Conservation (phyloP, 1,284 basidiomycete species). For the Malassezia yamatoensis region DNA sequence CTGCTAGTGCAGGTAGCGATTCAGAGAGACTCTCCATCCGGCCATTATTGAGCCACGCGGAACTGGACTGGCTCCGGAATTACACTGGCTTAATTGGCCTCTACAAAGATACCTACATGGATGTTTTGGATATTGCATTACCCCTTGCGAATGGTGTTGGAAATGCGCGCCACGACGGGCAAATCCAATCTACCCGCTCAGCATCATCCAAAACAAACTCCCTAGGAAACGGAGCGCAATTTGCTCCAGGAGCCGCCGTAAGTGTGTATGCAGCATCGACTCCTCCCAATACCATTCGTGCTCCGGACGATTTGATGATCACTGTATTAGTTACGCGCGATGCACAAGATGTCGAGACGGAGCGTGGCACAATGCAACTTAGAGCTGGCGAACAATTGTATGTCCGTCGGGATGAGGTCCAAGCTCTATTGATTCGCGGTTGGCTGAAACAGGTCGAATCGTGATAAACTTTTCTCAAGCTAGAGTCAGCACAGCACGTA, state of each 20-base stretch:
- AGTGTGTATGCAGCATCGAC: conserved; percentile 4
- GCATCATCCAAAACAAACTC: background rate
- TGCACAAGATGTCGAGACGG: conserved; percentile 78
- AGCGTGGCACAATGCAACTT: conserved; percentile 73
- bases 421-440: conserved; percentile 80
- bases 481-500: background rate
- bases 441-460: conserved; percentile 60
- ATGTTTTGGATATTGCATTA: conserved; percentile 52
- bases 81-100: conserved; percentile 72
- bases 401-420: conserved; percentile 73
- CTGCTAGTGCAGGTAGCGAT: background rate
- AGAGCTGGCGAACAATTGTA: conserved; percentile 76
- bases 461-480: background rate
- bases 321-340: conserved; percentile 68
- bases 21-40: conserved; percentile 57
- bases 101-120: conserved; percentile 72
- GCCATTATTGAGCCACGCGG: conserved; percentile 70
- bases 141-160: conserved; percentile 13
- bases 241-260: conserved; percentile 1
- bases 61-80: conserved; percentile 75
- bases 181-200: conserved; percentile 3
- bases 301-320: conserved; percentile 71
- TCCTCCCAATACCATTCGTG: conserved; percentile 17
- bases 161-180: background rate
- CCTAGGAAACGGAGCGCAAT: conserved; percentile 4